Evolutionary conservation across 257 asterid genomes (phyloP), one percentile per base, ranked within the genome.

Genomic region (Solanum paucissectum): DNA sequence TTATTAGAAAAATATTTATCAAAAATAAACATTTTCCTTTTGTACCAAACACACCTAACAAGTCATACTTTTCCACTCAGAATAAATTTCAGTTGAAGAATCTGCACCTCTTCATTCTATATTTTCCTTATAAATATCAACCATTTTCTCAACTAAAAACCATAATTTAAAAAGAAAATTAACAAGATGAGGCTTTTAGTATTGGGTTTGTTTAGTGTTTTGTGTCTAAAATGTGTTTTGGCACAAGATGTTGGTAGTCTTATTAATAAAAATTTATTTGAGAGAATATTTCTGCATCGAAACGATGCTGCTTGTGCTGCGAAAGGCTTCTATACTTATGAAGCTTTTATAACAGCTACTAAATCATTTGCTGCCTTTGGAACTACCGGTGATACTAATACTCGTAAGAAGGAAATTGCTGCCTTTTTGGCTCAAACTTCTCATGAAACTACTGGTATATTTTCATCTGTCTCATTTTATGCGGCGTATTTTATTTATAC

Each of bases 401-500:
- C 91, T 25, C 91, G 90, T 29, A 91, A 91, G 5, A 71, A 86
- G 29, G 91, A 91, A 82, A 83, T 91, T 25, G 92, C 88, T 1
- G 92, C 91, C 55, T 91, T 91, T 52, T 86, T 91, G 40, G 89
- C 87, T 49, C 91, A 91, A 36, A 91, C 92, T 76, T 91, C 92
- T 44, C 91, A 89, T 33, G 91, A 87, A 73, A 83, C 87, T 55
- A 73, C 85, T 5, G 75, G 69, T 69, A 85, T 20, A 85, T 11
- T 55, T 55, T 55, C 12, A 20, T 55, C 2, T 20, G 0, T 55
- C 25, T 55, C 64, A 55, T 6, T 55, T 55, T 55, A 55, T 55
- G 10, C 2, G 64, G 58, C 7, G 7, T 13, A 49, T 49, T 49
- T 49, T 49, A 3, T 52, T 16, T 1, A 5, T 52, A 20, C 18